A percentile compares a stretch with the other conserved stretches of the same genome.
Conservation (phyloP, 1,284 basidiomycete genomes). For the Leccinum pachyderme region DNA sequence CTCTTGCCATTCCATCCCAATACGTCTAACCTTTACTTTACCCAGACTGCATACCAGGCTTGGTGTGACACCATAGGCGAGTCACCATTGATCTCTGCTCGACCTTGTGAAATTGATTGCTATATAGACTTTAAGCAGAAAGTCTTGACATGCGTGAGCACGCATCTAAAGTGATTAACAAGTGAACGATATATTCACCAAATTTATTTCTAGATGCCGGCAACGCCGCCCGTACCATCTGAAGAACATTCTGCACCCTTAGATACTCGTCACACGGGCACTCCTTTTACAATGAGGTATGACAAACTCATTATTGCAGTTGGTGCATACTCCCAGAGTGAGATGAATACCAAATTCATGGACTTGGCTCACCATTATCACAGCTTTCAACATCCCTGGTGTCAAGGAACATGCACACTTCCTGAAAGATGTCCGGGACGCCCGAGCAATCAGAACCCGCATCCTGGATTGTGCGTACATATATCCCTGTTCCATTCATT, state of each 20-base stretch:
- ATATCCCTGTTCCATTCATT: neutral
- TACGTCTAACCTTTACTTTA: neutral
- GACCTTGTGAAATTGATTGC: constrained; percentile 10
- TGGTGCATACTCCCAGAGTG: constrained; percentile 82
- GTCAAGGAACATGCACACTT: constrained; percentile 81
- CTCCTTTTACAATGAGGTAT: constrained; percentile 55
- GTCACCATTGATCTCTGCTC: constrained; percentile 5
- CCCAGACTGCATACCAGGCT: constrained; percentile 61
- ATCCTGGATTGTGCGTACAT: constrained; percentile 64
- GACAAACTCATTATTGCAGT: constrained; percentile 86
- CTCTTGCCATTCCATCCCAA: neutral
- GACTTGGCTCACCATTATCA: constrained; percentile 3
- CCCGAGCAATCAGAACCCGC: constrained; percentile 73
- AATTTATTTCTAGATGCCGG: constrained; percentile 46
- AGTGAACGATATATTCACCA: neutral
- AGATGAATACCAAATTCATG: constrained; percentile 22
- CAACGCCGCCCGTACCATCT: constrained; percentile 45
- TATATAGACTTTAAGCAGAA: constrained; percentile 61
- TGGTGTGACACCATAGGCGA: constrained; percentile 70
- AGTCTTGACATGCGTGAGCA: constrained; percentile 55
- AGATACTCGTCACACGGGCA: constrained; percentile 11
- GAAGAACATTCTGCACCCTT: constrained; percentile 21
- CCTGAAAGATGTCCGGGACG: constrained; percentile 81
- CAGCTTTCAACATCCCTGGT: constrained; percentile 63
- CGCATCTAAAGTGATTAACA: neutral